phyloP scores from a whole-genome alignment of 164 flowering plant genomes.

The Tinospora cordifolia region DNA sequence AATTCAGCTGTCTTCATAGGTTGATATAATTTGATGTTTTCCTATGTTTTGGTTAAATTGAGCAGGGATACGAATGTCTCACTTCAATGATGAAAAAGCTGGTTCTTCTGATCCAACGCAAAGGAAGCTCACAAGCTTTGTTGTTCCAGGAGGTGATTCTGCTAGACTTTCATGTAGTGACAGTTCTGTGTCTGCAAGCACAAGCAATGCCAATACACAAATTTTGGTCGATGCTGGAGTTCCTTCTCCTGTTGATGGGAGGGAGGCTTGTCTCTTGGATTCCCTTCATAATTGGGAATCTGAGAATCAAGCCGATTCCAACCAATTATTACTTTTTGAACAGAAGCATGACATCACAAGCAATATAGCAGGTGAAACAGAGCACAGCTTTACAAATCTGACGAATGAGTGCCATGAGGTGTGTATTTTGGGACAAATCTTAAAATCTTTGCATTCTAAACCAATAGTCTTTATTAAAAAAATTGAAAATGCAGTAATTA shows the following conservation, averaged over 20 bases:
- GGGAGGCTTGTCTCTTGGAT: slow-evolving; percentile 13
- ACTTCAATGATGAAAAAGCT: slow-evolving; percentile 54
- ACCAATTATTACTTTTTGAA: slow-evolving; percentile 20
- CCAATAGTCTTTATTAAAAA: not conserved
- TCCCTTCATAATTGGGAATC: slow-evolving; percentile 15
- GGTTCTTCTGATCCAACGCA: slow-evolving; percentile 53
- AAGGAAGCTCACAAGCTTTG: slow-evolving; percentile 49
- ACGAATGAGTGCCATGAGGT: slow-evolving; percentile 22
- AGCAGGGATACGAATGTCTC: slow-evolving; percentile 87
- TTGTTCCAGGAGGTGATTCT: slow-evolving; percentile 36
- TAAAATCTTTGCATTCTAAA: not conserved
- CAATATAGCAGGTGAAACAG: slow-evolving; percentile 19
- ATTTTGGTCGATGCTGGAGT: slow-evolving; percentile 21
- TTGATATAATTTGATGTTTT: not conserved
- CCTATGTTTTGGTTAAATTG: not conserved
- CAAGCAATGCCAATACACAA: slow-evolving; percentile 19
- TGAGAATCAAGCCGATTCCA: slow-evolving; percentile 19
- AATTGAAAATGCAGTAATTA: too few species aligned
- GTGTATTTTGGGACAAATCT: not conserved
- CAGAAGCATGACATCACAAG: slow-evolving; percentile 6
- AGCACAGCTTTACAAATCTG: slow-evolving; percentile 11
- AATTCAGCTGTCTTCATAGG: slow-evolving; percentile 1
- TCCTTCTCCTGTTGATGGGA: slow-evolving; percentile 16
- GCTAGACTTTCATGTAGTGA: slow-evolving; percentile 16
- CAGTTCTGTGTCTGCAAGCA: slow-evolving; percentile 16